Evolutionary conservation across 768 basidiomycete species (phyloP).

Genomic region (Lepiota venenata): DNA sequence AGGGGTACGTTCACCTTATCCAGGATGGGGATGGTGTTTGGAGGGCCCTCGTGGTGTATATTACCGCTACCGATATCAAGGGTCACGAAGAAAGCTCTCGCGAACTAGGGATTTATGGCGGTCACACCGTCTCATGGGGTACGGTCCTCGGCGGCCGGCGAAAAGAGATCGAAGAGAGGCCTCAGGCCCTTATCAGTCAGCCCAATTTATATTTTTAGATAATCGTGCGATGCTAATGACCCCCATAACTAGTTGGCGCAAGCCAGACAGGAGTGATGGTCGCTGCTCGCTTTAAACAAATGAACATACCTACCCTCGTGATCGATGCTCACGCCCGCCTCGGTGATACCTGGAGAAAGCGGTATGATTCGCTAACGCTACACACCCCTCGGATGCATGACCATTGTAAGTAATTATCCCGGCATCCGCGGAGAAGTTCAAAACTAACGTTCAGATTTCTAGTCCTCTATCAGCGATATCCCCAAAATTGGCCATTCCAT

Average conservation of each 20-base stretch:
- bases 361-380: conserved; percentile 6
- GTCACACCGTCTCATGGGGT: not conserved
- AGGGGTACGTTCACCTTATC: conserved; percentile 1
- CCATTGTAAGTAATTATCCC: conserved; percentile 1
- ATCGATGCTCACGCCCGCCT: conserved; percentile 3
- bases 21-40: conserved; percentile 3
- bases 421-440: not conserved
- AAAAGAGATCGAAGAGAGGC: conserved; percentile 1
- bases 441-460: not conserved
- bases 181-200: conserved; percentile 6
- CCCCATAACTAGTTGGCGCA: not conserved
- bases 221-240: not conserved
- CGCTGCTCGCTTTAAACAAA: conserved; percentile 10
- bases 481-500: conserved; percentile 2
- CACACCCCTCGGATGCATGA: conserved; percentile 7
- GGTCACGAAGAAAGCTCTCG: not conserved
- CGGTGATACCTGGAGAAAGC: conserved; percentile 4
- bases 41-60: conserved; percentile 4
- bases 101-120: conserved; percentile 4
- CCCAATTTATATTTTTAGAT: not conserved
- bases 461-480: conserved; percentile 8
- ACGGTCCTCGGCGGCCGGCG: not conserved
- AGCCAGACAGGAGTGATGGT: not conserved
- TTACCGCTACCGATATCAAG: conserved; percentile 2
- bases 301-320: conserved; percentile 6